Evolutionary conservation across 2,329 filamentous ascomycete species (phyloP), one percentile per base, ranked within the genome.

Genomic region (Verticillium nonalfalfae): DNA sequence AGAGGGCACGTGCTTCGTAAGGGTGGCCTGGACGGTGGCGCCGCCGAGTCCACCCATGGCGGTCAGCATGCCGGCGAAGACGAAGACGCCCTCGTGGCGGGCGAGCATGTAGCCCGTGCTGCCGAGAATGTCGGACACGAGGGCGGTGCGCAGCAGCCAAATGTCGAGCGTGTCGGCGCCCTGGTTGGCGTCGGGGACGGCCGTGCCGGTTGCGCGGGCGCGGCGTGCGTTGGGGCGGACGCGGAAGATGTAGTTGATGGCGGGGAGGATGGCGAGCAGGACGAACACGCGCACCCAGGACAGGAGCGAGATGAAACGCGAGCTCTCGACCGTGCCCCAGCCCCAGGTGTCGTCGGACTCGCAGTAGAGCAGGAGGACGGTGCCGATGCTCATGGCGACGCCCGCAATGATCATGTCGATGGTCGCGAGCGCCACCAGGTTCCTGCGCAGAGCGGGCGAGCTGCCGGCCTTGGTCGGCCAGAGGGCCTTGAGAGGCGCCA

Each of bases 1-100:
- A 0, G 87, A 81, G 0, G 93, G 91, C 0, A 98, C 89, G 73
- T 98, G 95, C 72, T 97, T 98, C 21, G 93, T 97, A 58, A 97
- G 78, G 0, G 90, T 85, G 1, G 90, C 89, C 70, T 96, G 92
- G 58, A 96, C 81, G 0, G 91, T 95, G 1, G 95, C 93, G 39
- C 89, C 89, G 0, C 90, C 93, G 56, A 98, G 87, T 1, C 93
- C 93, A 31, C 94, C 94, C 45, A 96, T 76, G 0, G 91, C 83
- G 1, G 91, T 89, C 18, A 93, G 68, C 55, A 91, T 79, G 57
- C 91, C 94, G 18, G 87, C 89, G 0, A 86, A 64, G 3, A 91
- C 82, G 73, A 97, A 95, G 0, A 90, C 66, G 0, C 78, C 74
- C 3, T 86, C 83, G 1, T 79, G 82, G 1, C 84, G 82, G 0